Base-by-base conservation (phyloP, 768 basidiomycete species). In the Boletus subparvulus region DNA sequence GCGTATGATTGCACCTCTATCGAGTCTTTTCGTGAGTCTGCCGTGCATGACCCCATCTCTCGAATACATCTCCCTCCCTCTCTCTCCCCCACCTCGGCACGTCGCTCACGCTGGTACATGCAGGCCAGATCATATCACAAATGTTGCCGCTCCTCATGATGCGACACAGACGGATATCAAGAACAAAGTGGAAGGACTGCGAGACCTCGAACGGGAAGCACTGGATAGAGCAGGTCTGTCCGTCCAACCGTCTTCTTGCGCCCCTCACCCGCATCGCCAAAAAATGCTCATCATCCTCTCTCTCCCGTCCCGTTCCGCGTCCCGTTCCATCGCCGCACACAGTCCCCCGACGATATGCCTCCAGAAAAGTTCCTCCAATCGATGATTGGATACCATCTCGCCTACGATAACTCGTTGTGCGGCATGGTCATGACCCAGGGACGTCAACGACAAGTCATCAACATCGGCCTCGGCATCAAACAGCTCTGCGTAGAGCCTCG, bases 351-450 rank as follows among this genome's bases (percentile, higher is more conserved):
- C 59, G 80, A 80, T 61, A 81, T 86, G 75, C 77, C 83, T 2
- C 82, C 85, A 40, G 83, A 85, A 61, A 82, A 83, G 65, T 83
- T 83, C 49, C 75, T 85, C 17, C 82, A 83, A 24, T 87, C 88
- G 1, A 87, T 86, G 82, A 92, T 92, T 55, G 89, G 89, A 8
- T 92, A 92, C 62, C 87, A 89, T 56, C 81, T 89, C 45, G 78
- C 84, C 2, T 84, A 79, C 61, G 83, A 86, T 57, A 81, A 80
- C 55, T 87, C 86, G 11, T 69, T 92, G 10, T 83, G 89, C 52
- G 88, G 86, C n/a, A 90, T 92, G 87, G 84, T 86, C 39, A 90
- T 93, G 82, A 88, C 88, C 2, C 90, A 92, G 62, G 91, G 91
- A 4, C 78, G 79, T 11, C 83, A 85, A 52, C 80, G 83, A 44